A percentile compares a stretch with the other conserved stretches of the same genome.
phyloP scores from a whole-genome alignment of 176 grass and related monocot genomes.

The Luzula sylvatica region DNA sequence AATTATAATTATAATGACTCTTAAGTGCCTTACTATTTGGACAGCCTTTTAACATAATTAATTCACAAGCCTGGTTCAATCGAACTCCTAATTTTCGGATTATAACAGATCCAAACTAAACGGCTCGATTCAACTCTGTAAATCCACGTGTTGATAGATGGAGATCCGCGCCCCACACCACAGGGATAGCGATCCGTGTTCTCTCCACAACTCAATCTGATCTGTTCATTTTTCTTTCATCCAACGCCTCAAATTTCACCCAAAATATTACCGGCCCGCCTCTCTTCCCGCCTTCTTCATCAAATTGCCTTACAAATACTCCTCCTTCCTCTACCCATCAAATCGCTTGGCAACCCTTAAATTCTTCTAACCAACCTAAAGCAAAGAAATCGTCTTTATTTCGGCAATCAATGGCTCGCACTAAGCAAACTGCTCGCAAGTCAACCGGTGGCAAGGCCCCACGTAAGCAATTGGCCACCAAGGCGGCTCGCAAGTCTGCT shows the following conservation, averaged over 20 bases:
- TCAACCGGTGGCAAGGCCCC: conserved; percentile 80
- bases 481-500: conserved; percentile 79
- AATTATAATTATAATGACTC: too few relatives aligned
- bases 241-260: conserved; percentile 18
- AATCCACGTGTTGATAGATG: not conserved
- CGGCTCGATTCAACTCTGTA: not conserved
- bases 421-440: conserved; percentile 78
- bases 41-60: not conserved
- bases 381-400: not conserved
- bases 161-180: not conserved
- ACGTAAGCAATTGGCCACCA: conserved; percentile 77
- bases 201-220: not conserved
- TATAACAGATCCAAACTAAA: not conserved
- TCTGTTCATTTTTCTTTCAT: conserved; percentile 15
- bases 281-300: not conserved
- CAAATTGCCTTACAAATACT: conserved; percentile 4
- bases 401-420: conserved; percentile 38
- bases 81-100: not conserved
- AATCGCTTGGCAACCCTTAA: not conserved
- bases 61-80: not conserved
- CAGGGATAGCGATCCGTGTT: conserved; percentile 24
- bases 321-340: conserved; percentile 26
- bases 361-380: not conserved
- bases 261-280: not conserved
- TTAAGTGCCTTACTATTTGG: not conserved